These are phyloP conservation scores for Aspergillus nanangensis DNA, from an alignment of 495 filamentous ascomycete genomes.

Conservation along the genomic window DNA sequence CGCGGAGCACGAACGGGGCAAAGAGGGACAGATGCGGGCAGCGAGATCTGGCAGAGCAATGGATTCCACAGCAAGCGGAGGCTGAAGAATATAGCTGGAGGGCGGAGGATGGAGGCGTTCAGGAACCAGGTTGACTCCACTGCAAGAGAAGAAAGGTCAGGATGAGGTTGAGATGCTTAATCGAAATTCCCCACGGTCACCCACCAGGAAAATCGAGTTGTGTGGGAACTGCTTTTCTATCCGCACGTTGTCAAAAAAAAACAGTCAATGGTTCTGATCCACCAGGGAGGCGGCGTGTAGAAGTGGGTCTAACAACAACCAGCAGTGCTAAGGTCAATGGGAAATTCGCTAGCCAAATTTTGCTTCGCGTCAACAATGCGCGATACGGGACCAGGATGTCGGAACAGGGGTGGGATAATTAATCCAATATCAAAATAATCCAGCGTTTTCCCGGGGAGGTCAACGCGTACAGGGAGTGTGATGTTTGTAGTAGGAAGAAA, in stretches of 20 bases:
- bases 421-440: conserved; percentile 17
- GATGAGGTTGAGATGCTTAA: conserved; percentile 35
- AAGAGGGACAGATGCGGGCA: conserved; percentile 10
- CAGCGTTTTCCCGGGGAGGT: conserved; percentile 18
- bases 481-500: conserved; percentile 16
- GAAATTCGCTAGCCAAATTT: conserved; percentile 18
- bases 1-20: conserved; percentile 14
- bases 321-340: conserved; percentile 29
- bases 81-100: conserved; percentile 7
- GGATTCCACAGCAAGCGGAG: conserved; percentile 5
- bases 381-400: conserved; percentile 21
- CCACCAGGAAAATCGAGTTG: conserved; percentile 38
- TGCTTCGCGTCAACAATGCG: conserved; percentile 43
- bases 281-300: conserved; percentile 41
- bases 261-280: conserved; percentile 42
- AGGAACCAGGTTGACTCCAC: conserved; percentile 27
- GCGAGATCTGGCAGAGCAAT: conserved; percentile 3
- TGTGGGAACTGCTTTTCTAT: conserved; percentile 42
- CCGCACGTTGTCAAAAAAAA: conserved; percentile 40
- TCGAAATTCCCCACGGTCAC: conserved; percentile 43
- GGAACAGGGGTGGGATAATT: conserved; percentile 16
- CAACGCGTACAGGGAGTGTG: conserved; percentile 22
- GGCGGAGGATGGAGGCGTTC: conserved; percentile 28
- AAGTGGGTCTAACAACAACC: conserved; percentile 41
- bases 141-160: conserved; percentile 28